Evolutionary conservation across 768 basidiomycete species (phyloP).

Genomic region (Lentinus brumalis): DNA sequence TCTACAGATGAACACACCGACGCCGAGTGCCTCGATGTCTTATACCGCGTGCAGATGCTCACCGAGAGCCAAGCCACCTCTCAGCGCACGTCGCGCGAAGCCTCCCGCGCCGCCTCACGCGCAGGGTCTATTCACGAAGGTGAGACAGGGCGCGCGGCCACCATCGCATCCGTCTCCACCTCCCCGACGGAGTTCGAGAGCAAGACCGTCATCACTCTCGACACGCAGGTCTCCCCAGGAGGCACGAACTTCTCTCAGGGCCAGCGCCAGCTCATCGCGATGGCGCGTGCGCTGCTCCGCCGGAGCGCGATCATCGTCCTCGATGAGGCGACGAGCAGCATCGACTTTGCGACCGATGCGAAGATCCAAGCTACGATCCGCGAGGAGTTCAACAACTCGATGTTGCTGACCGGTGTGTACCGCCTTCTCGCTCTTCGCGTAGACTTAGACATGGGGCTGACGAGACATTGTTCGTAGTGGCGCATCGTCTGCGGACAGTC

Average conservation of each 20-base stretch:
- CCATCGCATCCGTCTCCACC: slow-evolving; percentile 30
- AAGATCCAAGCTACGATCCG: slow-evolving; percentile 90
- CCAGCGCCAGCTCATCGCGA: slow-evolving; percentile 84
- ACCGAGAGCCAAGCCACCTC: slow-evolving; percentile 50
- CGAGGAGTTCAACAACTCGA: slow-evolving; percentile 76
- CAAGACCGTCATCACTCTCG: slow-evolving; percentile 62
- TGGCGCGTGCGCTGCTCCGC: slow-evolving; percentile 79
- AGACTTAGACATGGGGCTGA: slow-evolving; percentile 5
- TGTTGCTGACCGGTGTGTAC: slow-evolving; percentile 69
- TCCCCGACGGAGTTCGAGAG: slow-evolving; percentile 53
- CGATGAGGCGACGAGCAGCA: slow-evolving; percentile 85
- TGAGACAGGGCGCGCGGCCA: slow-evolving; percentile 38
- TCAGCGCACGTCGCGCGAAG: slow-evolving; percentile 49
- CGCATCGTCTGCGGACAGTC: slow-evolving; percentile 74
- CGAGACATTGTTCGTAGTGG: slow-evolving; percentile 44
- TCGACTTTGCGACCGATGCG: slow-evolving; percentile 85
- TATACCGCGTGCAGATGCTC: slow-evolving; percentile 81
- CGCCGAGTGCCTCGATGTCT: slow-evolving; percentile 75
- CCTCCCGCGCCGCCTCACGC: slow-evolving; percentile 49
- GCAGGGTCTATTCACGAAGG: slow-evolving; percentile 46
- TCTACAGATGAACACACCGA: slow-evolving; percentile 72
- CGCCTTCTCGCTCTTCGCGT: not conserved
- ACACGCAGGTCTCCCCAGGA: slow-evolving; percentile 81
- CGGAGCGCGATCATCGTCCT: slow-evolving; percentile 74
- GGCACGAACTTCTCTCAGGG: slow-evolving; percentile 93